Base-by-base conservation (phyloP, 169 alveolate species). In the Plasmodium relictum region DNA sequence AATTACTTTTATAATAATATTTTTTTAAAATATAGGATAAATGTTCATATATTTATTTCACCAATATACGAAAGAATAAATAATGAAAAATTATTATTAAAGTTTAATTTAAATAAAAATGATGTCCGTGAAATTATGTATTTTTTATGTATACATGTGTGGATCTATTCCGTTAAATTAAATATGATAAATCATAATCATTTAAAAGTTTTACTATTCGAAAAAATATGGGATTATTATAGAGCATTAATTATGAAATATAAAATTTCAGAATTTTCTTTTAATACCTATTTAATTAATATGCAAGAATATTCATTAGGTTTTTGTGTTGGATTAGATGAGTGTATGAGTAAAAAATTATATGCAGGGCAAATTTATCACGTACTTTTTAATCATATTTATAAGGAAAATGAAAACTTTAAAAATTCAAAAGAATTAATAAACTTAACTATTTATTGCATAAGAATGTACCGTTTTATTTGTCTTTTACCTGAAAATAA, bases 231-330 rank as follows among this genome's bases (percentile, higher is more conserved):
- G 90, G 90, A 80, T 42, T 80, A 66, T 80, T 80, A 80, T 50
- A 80, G 90, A 45, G 90, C 83, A 10, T 80, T 80, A 68, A 73
- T 80, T 58, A 80, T 80, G 39, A 65, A 80, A 44, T 80, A 66
- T 45, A 80, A 80, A 80, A 68, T 80, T 50, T 69, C 90, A 18
- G 90, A 80, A 71, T 80, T 80, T n/a, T 39, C 41, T 44, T 80
- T 80, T 71, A 80, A 66, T 16, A 80, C 90, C 14, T 80, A 80
- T 52, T 37, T 80, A 22, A 48, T 80, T 37, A 80, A 80, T 26
- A 58, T 80, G 90, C 90, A 80, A 54, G 90, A 80, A 68, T 80
- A 80, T 54, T 80, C 90, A 42, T 39, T 80, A 37, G 90, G 90
- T 14, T 80, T 80, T 68, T 80, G 90, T 70, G 65, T 80, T 16